Evolutionary conservation across 2,329 filamentous ascomycete genomes (phyloP), one percentile per base, ranked within the genome.

Genomic region (Botryotinia globosa): DNA sequence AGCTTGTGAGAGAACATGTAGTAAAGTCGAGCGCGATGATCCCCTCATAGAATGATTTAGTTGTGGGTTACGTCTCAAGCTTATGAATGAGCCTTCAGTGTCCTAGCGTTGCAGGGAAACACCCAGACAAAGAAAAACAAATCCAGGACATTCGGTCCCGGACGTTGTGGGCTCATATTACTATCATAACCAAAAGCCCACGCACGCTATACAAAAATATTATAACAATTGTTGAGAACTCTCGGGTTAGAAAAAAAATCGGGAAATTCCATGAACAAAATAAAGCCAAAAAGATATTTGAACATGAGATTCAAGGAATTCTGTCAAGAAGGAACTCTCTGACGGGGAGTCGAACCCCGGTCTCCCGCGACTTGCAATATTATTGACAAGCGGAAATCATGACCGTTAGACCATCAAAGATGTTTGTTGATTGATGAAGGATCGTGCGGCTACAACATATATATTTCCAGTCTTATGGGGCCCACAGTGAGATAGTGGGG

Each of bases 361-460:
- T 76, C 76, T 77, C 75, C 76, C 76, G 76, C 76, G 76, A 34
- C 10, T 59, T 71, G 61, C 25, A n/a, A 10, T 2, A 0, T 34
- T 25, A n/a, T 37, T 80, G 79, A 80, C 79, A 80, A 80, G 79
- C 79, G 79, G 79, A 80, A 80, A 80, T 80, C 79, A 80, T 80
- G 75, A 80, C 79, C 79, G 77, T 79, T 80, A 80, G 79, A 80
- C 79, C 79, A 80, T 80, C 77, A 77, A 77, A 77, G 77, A 78
- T 51, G 56, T 65, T 66, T 56, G 4, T 9, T 56, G n/a, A 18
- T 56, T 56, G n/a, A 29, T 56, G n/a, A 18, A 18, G 3, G 14
- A 0, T 0, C 0, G 0, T 0, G 1, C 0, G 14, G 6, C 9
- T 56, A 18, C 14, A 56, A 2, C 14, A 18, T 29, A 29, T 29